Base-by-base conservation (phyloP, 257 asterid genomes). In the Sherardia arvensis region DNA sequence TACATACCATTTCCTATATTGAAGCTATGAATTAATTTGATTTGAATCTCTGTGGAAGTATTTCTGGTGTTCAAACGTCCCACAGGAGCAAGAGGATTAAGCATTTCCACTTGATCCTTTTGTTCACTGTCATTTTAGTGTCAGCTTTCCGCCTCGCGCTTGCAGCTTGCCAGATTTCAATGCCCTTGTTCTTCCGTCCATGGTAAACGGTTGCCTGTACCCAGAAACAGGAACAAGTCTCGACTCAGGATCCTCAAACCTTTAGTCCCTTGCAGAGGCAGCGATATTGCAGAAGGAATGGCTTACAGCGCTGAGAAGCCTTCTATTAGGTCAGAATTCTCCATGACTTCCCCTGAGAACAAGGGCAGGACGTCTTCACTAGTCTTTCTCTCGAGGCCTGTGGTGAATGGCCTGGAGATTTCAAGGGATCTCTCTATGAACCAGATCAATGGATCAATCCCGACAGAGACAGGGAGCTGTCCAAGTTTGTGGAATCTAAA, bases 301-400 rank as follows among this genome's bases (percentile, higher is more conserved):
- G 87, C 84, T 75, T 84, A 84, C 55, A n/a, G n/a, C n/a, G n/a
- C n/a, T n/a, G n/a, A n/a, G n/a, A n/a, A n/a, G n/a, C n/a, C n/a
- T n/a, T n/a, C n/a, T n/a, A n/a, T n/a, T n/a, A 66, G 84, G 70
- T 86, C 96, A 15, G 96, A 89, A 64, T 84, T 76, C 71, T 89
- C 96, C 2, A 68, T 85, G 63, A 80, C 91, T 2, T 81, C 91
- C 17, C 78, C 67, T 2, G 94, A 82, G 2, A 73, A 79, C 62
- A 56, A 56, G 14, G 87, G 78, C 47, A 76, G 64, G 67, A 40
- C 63, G 40, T 81, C 88, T 2, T 65, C 95, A 1, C 81, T 86
- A 5, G 78, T 78, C 4, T 81, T 83, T 10, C 76, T 84, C 14
- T 74, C 79, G 0, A 85, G 76, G 43, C 81, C 81, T 0, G 56